A percentile compares a stretch with the other conserved stretches of the same genome.
phyloP scores from a whole-genome alignment of 441 rosid genomes.

The Bruguiera hainesii region DNA sequence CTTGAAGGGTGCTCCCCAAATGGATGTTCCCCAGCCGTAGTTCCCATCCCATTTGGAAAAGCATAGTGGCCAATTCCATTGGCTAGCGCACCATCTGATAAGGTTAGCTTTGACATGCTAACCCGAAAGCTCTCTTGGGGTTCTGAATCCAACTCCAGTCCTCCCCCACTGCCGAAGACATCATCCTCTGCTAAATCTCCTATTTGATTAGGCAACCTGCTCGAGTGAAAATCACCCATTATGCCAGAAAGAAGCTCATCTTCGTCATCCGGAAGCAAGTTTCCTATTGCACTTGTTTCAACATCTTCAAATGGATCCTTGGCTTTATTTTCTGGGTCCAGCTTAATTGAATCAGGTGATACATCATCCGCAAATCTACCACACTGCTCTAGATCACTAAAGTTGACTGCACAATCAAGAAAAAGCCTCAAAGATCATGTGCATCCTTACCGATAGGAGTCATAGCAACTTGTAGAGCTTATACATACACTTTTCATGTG shows the following conservation, averaged over 20 bases:
- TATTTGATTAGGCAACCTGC: conserved; percentile 52
- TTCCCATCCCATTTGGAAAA: conserved; percentile 52
- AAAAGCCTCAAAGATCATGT: conserved; percentile 8
- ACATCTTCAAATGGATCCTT: conserved; percentile 48
- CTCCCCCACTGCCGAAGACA: conserved; percentile 75
- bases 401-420: conserved; percentile 50
- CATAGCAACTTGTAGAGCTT: conserved; percentile 4
- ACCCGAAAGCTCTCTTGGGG: conserved; percentile 43
- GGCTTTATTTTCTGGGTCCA: conserved; percentile 37
- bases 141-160: conserved; percentile 74
- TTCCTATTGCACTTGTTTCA: conserved; percentile 46
- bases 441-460: not conserved
- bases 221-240: conserved; percentile 63
- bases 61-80: conserved; percentile 46
- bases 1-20: conserved; percentile 92
- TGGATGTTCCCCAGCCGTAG: conserved; percentile 80
- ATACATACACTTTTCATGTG: conserved; percentile 60
- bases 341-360: conserved; percentile 39
- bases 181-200: conserved; percentile 80
- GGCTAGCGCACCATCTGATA: conserved; percentile 48
- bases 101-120: conserved; percentile 43
- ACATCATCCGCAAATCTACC: conserved; percentile 46
- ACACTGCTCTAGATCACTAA: conserved; percentile 42
- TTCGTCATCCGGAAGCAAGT: conserved; percentile 68
- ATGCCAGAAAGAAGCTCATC: conserved; percentile 80